These are phyloP conservation scores for Houttuynia cordata DNA, from an alignment of 164 flowering plant species.

Conservation along the genomic window DNA sequence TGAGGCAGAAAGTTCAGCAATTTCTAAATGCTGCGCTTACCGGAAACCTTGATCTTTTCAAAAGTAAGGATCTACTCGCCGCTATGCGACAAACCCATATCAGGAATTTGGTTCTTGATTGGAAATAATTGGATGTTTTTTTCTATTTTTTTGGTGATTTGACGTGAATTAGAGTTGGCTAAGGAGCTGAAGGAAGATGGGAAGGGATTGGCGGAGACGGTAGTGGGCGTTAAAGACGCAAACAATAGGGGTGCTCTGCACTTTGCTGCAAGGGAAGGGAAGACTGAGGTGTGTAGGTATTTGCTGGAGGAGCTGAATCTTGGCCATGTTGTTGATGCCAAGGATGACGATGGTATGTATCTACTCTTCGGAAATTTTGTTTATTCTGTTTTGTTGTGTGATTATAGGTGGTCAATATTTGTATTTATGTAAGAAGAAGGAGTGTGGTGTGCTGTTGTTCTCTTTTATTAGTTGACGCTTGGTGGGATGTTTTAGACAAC, in stretches of 20 bases:
- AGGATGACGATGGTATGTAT: constrained; percentile 73
- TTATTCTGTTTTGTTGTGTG: too few relatives aligned
- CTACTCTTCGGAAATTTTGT: too few relatives aligned
- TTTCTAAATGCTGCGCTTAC: constrained; percentile 72
- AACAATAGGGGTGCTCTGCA: constrained; percentile 89
- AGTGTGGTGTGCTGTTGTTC: too few relatives aligned
- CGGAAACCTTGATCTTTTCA: constrained; percentile 71
- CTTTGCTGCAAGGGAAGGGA: constrained; percentile 91
- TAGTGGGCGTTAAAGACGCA: constrained; percentile 77
- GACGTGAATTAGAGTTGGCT: constrained; percentile 33
- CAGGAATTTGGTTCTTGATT: not conserved
- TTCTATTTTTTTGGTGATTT: constrained; percentile 1
- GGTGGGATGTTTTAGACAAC: too few relatives aligned
- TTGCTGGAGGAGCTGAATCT: constrained; percentile 75
- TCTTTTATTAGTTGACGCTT: too few relatives aligned
- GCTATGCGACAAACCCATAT: not conserved
- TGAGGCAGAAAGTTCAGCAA: constrained; percentile 62
- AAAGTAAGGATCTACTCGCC: constrained; percentile 36
- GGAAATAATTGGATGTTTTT: not conserved
- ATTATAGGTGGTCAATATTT: not conserved
- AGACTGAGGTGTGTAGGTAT: constrained; percentile 82
- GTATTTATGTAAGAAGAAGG: too few relatives aligned
- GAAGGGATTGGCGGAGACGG: constrained; percentile 51
- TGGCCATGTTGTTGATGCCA: constrained; percentile 33
- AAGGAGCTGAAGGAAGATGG: constrained; percentile 55